A percentile compares a stretch with the other conserved stretches of the same genome.
These are phyloP conservation scores for Phylloporus arenicola DNA, from an alignment of 768 basidiomycete species.

Conservation along the genomic window DNA sequence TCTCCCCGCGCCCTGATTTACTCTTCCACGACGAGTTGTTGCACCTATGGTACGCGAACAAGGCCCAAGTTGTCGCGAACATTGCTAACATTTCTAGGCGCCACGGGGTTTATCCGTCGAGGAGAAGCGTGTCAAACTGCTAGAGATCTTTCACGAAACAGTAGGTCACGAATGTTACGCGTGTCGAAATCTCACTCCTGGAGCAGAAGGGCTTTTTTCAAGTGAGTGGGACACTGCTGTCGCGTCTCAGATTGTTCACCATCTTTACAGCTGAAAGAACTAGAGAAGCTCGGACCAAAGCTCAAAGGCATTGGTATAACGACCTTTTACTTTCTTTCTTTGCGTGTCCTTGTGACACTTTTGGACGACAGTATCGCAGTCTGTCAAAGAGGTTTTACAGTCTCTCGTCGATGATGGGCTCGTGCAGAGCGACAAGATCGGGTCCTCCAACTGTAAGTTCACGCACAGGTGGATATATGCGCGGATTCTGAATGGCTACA, in stretches of 20 bases:
- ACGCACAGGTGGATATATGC: slow-evolving; percentile 17
- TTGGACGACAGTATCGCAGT: slow-evolving; percentile 70
- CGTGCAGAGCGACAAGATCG: slow-evolving; percentile 88
- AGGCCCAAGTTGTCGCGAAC: background rate
- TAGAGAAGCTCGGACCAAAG: slow-evolving; percentile 86
- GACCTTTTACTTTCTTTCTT: background rate
- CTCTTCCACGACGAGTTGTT: background rate
- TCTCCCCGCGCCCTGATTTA: background rate
- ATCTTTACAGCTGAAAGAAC: slow-evolving; percentile 67
- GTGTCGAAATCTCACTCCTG: background rate
- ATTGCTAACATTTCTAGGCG: slow-evolving; percentile 39
- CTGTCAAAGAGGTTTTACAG: slow-evolving; percentile 88
- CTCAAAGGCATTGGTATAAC: slow-evolving; percentile 81
- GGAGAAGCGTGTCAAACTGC: slow-evolving; percentile 82
- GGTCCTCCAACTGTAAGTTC: slow-evolving; percentile 83
- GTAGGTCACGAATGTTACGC: slow-evolving; percentile 33
- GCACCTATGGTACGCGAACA: slow-evolving; percentile 18
- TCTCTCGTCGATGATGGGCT: slow-evolving; percentile 82
- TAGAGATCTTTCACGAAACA: slow-evolving; percentile 93
- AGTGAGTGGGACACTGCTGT: slow-evolving; percentile 20
- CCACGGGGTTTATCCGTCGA: slow-evolving; percentile 83
- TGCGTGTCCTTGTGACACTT: background rate
- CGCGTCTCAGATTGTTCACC: background rate
- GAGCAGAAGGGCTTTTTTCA: slow-evolving; percentile 80
- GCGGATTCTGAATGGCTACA: slow-evolving; percentile 26